Conservation (phyloP, 2,329 filamentous ascomycete genomes). For the Ceratocystis cacaofunesta region DNA sequence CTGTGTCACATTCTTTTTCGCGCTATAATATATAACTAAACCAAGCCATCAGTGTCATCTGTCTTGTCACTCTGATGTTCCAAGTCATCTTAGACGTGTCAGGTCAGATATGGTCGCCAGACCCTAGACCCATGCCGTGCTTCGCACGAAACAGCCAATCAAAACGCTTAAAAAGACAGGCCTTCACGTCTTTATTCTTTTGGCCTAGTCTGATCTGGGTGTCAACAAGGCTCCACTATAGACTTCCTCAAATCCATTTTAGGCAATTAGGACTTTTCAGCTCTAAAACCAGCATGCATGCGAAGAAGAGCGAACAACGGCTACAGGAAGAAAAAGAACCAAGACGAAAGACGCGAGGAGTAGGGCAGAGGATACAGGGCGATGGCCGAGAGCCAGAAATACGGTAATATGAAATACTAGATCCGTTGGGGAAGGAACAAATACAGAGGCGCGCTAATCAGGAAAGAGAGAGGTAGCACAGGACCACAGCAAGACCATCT, state of each 20-base stretch:
- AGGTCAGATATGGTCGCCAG: background rate
- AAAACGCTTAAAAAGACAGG: background rate
- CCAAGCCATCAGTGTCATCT: background rate
- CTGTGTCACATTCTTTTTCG: background rate
- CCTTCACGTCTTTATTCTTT: background rate
- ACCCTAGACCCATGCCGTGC: background rate
- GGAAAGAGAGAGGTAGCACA: background rate
- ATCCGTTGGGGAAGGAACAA: background rate
- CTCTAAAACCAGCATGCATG: background rate
- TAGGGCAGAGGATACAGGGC: no score
- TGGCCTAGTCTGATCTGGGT: conserved; percentile 22
- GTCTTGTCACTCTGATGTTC: background rate
- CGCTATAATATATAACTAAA: background rate
- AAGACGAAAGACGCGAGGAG: background rate
- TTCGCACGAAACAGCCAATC: background rate
- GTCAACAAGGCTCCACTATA: conserved; percentile 24
- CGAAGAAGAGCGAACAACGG: background rate
- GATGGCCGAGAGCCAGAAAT: no score
- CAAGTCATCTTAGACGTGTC: background rate
- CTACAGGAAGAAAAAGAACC: background rate
- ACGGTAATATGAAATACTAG: no score
- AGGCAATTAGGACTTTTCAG: background rate
- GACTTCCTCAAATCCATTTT: conserved; percentile 20
- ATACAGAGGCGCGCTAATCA: background rate
- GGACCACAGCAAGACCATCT: background rate